Conservation (phyloP, 345 rosid genomes). For the Euphorbia tirucalli region DNA sequence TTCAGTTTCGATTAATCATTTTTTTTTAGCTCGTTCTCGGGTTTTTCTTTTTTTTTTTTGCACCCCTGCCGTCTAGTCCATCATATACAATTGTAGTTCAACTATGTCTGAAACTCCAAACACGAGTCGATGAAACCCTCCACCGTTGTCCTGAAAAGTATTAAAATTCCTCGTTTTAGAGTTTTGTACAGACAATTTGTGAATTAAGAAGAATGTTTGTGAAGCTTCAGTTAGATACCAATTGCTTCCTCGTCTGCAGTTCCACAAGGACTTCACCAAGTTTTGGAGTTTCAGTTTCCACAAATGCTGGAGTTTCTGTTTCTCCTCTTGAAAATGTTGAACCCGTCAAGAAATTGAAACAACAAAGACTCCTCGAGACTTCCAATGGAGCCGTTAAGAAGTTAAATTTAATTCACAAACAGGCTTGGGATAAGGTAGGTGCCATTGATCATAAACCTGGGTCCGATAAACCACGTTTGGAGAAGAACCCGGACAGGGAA, state of each 20-base stretch:
- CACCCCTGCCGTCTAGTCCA: too few species aligned
- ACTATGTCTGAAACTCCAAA: neutral
- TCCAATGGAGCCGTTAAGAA: slow-evolving; percentile 28
- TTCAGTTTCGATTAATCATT: too few species aligned
- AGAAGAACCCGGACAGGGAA: slow-evolving; percentile 35
- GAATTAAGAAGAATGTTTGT: slow-evolving; percentile 38
- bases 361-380: slow-evolving; percentile 30
- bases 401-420: slow-evolving; percentile 27
- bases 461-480: slow-evolving; percentile 25
- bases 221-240: slow-evolving; percentile 51
- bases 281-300: slow-evolving; percentile 17
- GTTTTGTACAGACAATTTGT: neutral
- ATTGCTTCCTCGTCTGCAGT: slow-evolving; percentile 43
- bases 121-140: neutral
- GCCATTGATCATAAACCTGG: slow-evolving; percentile 27
- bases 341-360: slow-evolving; percentile 29
- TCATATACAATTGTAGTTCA: too few species aligned
- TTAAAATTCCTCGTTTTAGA: neutral
- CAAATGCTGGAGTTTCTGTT: slow-evolving; percentile 29
- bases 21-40: too few species aligned
- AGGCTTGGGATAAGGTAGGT: slow-evolving; percentile 16
- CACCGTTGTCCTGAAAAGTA: neutral
- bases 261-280: slow-evolving; percentile 41
- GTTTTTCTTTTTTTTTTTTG: too few species aligned
- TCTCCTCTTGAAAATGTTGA: slow-evolving; percentile 41